Percentiles rank a stretch among this genome's conserved stretches.
Conservation (phyloP, 345 rosid species). For the Gossypium herbaceum region DNA sequence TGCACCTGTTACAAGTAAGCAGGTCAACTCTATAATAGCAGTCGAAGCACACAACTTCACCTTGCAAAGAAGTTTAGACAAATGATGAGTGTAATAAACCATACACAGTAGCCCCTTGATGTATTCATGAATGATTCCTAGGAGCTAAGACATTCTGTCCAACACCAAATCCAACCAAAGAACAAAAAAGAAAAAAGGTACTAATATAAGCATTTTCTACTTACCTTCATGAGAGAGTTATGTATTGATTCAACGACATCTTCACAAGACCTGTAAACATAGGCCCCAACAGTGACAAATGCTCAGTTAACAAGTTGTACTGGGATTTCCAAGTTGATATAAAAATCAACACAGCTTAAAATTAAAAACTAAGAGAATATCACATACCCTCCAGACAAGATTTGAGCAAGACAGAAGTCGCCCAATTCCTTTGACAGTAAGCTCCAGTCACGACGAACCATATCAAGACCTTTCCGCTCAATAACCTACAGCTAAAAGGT, state of each 20-base stretch:
- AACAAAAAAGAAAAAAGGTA: not conserved
- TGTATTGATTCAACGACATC: conserved; percentile 91
- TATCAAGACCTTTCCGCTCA: conserved; percentile 97
- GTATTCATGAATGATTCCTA: not conserved
- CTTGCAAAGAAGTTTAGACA: conserved; percentile 1
- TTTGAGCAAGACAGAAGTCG: conserved; percentile 77
- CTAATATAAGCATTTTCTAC: not conserved
- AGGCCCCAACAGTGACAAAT: conserved; percentile 13
- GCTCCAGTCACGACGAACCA: conserved; percentile 99
- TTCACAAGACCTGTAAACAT: conserved; percentile 74
- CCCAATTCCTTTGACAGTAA: conserved; percentile 90
- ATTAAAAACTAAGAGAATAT: not conserved
- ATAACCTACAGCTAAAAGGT: conserved; percentile 56
- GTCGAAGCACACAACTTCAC: not conserved
- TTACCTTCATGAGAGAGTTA: conserved; percentile 77
- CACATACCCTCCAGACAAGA: conserved; percentile 87
- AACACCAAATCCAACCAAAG: not conserved
- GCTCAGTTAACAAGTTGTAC: conserved; percentile 4
- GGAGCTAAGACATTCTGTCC: not conserved
- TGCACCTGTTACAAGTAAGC: conserved; percentile 50
- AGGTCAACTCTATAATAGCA: not conserved
- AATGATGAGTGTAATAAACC: not conserved
- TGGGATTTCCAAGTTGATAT: conserved; percentile 7
- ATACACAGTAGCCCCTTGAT: not conserved
- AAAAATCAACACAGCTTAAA: conserved; percentile 1